Base-by-base conservation (phyloP, 2,329 filamentous ascomycete genomes). In the Lecanoromycetidae sp. region DNA sequence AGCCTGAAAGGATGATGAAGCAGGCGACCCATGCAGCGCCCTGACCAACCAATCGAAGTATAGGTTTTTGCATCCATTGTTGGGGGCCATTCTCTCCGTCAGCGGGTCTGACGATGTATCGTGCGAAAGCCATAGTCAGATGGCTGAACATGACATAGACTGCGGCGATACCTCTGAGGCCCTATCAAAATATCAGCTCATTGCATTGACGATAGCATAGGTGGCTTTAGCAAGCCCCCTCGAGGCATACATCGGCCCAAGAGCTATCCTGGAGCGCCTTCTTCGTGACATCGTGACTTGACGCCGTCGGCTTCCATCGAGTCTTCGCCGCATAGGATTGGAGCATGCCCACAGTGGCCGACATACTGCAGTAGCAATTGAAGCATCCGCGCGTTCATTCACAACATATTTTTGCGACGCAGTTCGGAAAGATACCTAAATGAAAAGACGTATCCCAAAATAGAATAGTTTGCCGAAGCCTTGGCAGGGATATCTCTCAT, bases 1-100 rank as follows among this genome's bases (percentile, higher is more conserved):
- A 54, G 34, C 52, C 52, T 2, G 82, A 86, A 41, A 87, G 76
- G 60, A 85, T 79, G 57, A 87, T 70, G 61, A 90, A 88, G 60
- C 87, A 84, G 42, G 82, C 84, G n/a, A 80, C 83, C 44, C 68
- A 71, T 37, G 61, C 63, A 0, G 69, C 58, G 3, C 68, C 64
- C 37, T 61, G 62, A 30, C 61, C 62, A 30, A 57, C 57, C 40
- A 67, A 63, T 26, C 64, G 64, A 52, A 67, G 60, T 52, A 65
- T 63, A 36, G 64, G 64, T 35, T 61, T 54, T 51, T 67, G 64
- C 56, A 66, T 64, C 38, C 65, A 54, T 71, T 61, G 30, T 59
- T 57, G 40, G 56, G 55, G 47, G 58, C 58, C 39, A 57, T 50
- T 41, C 74, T 41, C 77, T 56, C 55, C 46, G 46, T 44, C 59